Conservation (phyloP, 2,329 filamentous ascomycete genomes). For the Ascochyta clinopodiicola region DNA sequence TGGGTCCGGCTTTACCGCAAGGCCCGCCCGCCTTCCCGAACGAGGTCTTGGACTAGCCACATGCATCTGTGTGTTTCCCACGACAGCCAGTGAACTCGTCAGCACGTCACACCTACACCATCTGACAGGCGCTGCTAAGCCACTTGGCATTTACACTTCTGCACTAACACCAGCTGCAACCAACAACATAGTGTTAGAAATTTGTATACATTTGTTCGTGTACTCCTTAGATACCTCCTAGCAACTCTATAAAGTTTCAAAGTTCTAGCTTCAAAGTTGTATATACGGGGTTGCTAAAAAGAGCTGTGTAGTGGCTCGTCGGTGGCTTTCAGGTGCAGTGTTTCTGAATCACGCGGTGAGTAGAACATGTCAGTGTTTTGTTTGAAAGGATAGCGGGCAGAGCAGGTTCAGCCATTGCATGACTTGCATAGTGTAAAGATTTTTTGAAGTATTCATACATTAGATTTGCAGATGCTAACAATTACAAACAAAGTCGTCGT, state of each 20-base stretch:
- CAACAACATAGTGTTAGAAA: too few species aligned
- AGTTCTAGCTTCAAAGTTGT: too few species aligned
- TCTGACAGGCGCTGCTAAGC: too few species aligned
- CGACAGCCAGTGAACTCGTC: neutral
- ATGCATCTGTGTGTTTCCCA: neutral
- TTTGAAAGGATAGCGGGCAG: neutral
- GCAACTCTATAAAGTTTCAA: too few species aligned
- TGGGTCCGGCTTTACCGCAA: slow-evolving; percentile 4
- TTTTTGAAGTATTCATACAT: slow-evolving; percentile 1
- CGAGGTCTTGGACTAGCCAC: neutral
- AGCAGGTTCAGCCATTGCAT: neutral
- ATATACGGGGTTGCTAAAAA: too few species aligned
- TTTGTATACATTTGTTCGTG: too few species aligned
- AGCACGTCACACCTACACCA: neutral
- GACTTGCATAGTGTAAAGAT: neutral
- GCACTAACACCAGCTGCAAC: too few species aligned
- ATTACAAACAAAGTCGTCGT: slow-evolving; percentile 10
- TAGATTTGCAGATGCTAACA: slow-evolving; percentile 5
- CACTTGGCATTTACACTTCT: too few species aligned
- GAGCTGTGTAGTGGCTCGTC: too few species aligned
- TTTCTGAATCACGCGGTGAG: neutral
- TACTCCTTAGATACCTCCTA: too few species aligned
- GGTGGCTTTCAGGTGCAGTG: too few species aligned
- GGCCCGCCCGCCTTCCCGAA: slow-evolving; percentile 15
- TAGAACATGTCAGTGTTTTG: neutral